A percentile compares a stretch with the other conserved stretches of the same genome.
Conservation (phyloP, 78 protist genomes). For the Thecamonas trahens region DNA sequence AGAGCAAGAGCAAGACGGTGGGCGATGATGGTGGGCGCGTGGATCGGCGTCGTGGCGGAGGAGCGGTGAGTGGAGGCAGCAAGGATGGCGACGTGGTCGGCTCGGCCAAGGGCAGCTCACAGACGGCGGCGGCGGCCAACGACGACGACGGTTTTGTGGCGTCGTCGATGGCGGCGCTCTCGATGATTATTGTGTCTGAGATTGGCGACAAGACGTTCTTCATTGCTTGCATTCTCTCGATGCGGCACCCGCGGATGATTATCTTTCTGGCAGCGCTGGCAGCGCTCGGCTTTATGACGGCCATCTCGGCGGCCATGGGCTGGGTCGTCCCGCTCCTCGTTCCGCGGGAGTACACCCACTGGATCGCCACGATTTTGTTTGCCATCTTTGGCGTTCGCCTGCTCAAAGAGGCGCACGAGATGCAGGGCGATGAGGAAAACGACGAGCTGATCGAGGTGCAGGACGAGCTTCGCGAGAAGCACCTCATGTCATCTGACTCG, state of each 20-base stretch:
- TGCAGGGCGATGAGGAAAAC: slow-evolving; percentile 14
- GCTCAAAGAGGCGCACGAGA: slow-evolving; percentile 28
- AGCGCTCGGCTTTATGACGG: slow-evolving; percentile 57
- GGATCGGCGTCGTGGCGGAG: no score
- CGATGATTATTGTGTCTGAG: slow-evolving; percentile 59
- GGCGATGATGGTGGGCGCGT: no score
- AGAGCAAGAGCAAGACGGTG: no score
- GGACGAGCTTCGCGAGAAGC: no score
- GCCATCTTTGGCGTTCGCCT: slow-evolving; percentile 32
- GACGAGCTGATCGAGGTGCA: neutral
- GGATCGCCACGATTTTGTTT: slow-evolving; percentile 42
- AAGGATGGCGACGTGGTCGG: no score
- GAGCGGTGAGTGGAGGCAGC: no score
- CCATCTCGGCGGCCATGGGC: slow-evolving; percentile 48
- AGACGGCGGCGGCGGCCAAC: no score
- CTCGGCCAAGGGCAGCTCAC: no score
- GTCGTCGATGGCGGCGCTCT: slow-evolving; percentile 19
- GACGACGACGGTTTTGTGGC: slow-evolving; percentile 40
- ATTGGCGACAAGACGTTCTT: slow-evolving; percentile 86
- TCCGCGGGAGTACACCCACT: slow-evolving; percentile 43
- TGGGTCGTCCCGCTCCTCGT: slow-evolving; percentile 33
- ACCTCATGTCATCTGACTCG: no score
- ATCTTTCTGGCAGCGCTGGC: slow-evolving; percentile 46
- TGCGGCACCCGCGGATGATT: slow-evolving; percentile 31
- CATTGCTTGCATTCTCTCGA: slow-evolving; percentile 69